Base-by-base conservation (phyloP, 2,329 filamentous ascomycete genomes). In the Rutstroemia sp. region DNA sequence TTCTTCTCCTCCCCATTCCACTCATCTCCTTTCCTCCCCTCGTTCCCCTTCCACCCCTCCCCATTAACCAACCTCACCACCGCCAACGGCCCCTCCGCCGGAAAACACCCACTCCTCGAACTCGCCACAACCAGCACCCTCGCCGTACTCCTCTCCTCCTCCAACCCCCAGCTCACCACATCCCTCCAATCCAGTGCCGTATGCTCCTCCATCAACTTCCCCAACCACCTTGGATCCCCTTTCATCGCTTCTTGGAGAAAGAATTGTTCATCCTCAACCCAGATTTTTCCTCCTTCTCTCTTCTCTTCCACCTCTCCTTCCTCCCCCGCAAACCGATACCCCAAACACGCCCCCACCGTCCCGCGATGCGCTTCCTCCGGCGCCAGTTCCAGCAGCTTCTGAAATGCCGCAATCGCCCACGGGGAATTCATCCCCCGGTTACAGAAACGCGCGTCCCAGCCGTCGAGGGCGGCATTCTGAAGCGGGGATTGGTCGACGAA, bases 401-500 rank as follows among this genome's bases (percentile, higher is more conserved):
- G 66, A 7, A 70, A 54, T 0, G 59, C 57, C 6, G 64, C 57
- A 8, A 70, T 49, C 10, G 67, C 62, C 4, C 61, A 38, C 1
- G 64, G 46, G 36, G 58, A 61, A 48, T 70, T 69, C 62, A 68
- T 65, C 0, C 65, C 66, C 8, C 67, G 62, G 30, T 69, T 69
- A 46, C 66, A 68, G 53, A 61, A 65, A 0, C 55, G 51, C 3
- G 58, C 54, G 16, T 64, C 63, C 68, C 68, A 70, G 16, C 61
- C 64, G 21, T 63, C 59, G 5, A 62, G 57, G 6, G 63, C 59
- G 16, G 42, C 57, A 55, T 69, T 65, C 44, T 70, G 68, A 2
- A 70, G 60, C 0, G 68, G 68, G 2, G 64, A 62, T 56, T 70
- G 68, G 54, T 70, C 68, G 16, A 70, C 61, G 47, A 68, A 69